Evolutionary conservation across 1,284 basidiomycete species (phyloP).

Genomic region (Fistulinella staudtii): DNA sequence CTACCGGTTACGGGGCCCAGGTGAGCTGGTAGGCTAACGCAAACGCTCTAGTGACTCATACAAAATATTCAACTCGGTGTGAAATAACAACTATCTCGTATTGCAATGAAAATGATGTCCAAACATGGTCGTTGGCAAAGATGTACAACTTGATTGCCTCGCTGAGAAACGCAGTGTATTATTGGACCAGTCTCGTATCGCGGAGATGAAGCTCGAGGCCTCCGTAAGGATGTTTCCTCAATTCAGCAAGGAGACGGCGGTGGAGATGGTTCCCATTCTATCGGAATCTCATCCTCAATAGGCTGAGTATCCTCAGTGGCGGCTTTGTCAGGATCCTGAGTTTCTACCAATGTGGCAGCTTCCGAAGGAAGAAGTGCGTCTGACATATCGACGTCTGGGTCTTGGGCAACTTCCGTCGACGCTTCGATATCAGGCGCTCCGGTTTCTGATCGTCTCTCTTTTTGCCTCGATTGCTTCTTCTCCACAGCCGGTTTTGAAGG

Average conservation of each 20-base stretch:
- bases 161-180: too few relatives aligned
- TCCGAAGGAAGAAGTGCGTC: conserved; percentile 16
- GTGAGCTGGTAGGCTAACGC: too few relatives aligned
- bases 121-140: too few relatives aligned
- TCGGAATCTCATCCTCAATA: conserved; percentile 25
- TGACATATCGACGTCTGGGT: conserved; percentile 22
- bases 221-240: neutral
- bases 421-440: conserved; percentile 1
- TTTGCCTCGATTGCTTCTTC: too few relatives aligned
- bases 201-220: neutral
- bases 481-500: conserved; percentile 24
- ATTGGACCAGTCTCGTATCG: too few relatives aligned
- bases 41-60: too few relatives aligned
- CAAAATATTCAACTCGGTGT: too few relatives aligned
- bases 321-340: conserved; percentile 8
- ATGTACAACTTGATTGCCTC: too few relatives aligned
- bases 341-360: conserved; percentile 19
- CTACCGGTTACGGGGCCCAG: too few relatives aligned
- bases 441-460: conserved; percentile 1
- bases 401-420: conserved; percentile 3
- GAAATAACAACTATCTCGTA: too few relatives aligned
- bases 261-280: conserved; percentile 33
- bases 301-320: conserved; percentile 23
- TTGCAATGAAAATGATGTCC: too few relatives aligned
- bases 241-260: conserved; percentile 20